Percentiles rank a stretch among this genome's conserved stretches.
These are phyloP conservation scores for Solanum bulbocastanum DNA, from an alignment of 257 asterid species.

Conservation along the genomic window DNA sequence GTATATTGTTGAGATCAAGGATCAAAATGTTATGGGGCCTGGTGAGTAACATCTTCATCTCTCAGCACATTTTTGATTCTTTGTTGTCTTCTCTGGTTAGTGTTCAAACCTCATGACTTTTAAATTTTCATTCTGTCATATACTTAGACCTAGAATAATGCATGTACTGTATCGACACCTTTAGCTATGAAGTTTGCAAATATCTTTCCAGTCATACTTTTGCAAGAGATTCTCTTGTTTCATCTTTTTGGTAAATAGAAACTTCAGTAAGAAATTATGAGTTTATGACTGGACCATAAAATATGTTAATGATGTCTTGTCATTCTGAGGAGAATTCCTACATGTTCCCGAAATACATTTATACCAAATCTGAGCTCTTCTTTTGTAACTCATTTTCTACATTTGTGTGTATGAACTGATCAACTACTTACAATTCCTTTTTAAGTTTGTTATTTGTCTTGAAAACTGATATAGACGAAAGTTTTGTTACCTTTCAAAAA, in stretches of 20 bases:
- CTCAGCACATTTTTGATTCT: background rate
- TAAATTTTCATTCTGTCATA: background rate
- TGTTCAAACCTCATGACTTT: background rate
- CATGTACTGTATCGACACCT: background rate
- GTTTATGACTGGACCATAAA: background rate
- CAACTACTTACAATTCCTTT: background rate
- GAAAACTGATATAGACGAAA: background rate
- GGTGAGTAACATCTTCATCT: constrained; percentile 48
- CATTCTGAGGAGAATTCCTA: background rate
- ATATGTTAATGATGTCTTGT: background rate
- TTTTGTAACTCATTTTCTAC: background rate
- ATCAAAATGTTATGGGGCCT: constrained; percentile 61
- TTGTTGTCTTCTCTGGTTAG: background rate
- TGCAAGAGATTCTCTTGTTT: background rate
- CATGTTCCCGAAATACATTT: background rate
- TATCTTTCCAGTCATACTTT: background rate
- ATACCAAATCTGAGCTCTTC: background rate
- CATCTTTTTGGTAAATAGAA: background rate
- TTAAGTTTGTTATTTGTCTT: background rate
- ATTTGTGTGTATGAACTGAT: background rate
- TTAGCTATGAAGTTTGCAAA: background rate
- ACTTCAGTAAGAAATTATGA: background rate
- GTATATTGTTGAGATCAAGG: constrained; percentile 75
- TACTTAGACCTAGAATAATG: background rate
- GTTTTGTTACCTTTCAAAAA: background rate